Percentiles rank a stretch among this genome's conserved stretches.
phyloP scores from a whole-genome alignment of 495 filamentous ascomycete genomes.

The Apiosordaria backusii region DNA sequence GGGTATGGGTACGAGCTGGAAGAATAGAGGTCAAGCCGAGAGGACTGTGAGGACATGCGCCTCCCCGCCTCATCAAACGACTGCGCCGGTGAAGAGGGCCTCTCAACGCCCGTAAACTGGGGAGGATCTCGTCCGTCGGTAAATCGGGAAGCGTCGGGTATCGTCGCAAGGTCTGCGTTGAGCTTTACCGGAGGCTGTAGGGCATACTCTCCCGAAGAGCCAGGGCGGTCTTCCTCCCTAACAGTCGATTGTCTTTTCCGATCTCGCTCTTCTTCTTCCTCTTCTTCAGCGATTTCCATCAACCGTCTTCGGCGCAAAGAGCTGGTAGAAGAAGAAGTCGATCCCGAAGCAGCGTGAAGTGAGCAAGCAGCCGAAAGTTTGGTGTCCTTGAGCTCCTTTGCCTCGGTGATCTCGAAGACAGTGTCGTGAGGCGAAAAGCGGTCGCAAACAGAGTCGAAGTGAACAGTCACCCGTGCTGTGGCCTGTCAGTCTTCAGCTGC shows the following conservation, averaged over 20 bases:
- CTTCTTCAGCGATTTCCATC: conserved; percentile 89
- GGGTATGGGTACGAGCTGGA: conserved; percentile 52
- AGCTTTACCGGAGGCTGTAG: conserved; percentile 29
- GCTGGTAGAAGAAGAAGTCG: conserved; percentile 80
- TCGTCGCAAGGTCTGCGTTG: conserved; percentile 35
- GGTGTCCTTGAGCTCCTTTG: conserved; percentile 81
- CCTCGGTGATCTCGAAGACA: conserved; percentile 63
- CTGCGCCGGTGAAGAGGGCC: conserved; percentile 39
- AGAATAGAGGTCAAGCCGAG: conserved; percentile 62
- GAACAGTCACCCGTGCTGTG: conserved; percentile 86
- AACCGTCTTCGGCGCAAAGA: conserved; percentile 71
- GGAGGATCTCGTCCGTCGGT: conserved; percentile 36
- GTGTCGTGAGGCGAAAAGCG: conserved; percentile 86
- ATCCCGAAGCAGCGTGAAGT: conserved; percentile 82
- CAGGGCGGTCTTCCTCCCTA: conserved; percentile 35
- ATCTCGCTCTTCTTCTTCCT: conserved; percentile 54
- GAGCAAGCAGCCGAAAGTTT: conserved; percentile 85
- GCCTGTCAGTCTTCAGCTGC: conserved; percentile 9
- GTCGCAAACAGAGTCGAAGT: conserved; percentile 83
- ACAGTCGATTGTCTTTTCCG: conserved; percentile 47
- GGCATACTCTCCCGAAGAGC: conserved; percentile 1
- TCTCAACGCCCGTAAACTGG: conserved; percentile 36
- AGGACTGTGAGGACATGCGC: conserved; percentile 61
- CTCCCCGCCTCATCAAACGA: conserved; percentile 37
- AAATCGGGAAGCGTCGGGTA: conserved; percentile 42